Evolutionary conservation across 805 yeast genomes (phyloP).

Genomic region (Candida qinlingensis): DNA sequence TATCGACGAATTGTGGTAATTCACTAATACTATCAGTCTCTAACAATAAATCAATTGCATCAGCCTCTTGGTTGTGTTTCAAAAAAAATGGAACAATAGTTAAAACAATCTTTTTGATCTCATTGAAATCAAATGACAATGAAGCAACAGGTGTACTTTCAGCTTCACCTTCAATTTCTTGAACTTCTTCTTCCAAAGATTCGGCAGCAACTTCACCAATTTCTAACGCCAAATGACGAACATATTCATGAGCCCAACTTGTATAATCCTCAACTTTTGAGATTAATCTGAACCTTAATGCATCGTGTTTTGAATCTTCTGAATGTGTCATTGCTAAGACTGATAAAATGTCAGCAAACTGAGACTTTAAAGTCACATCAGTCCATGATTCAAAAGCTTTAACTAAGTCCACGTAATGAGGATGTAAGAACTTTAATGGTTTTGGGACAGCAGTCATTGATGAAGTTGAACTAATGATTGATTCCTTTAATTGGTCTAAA

Average conservation of each 20-base stretch:
- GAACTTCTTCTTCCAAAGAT: slow-evolving; percentile 35
- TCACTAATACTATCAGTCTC: slow-evolving; percentile 87
- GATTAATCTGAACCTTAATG: slow-evolving; percentile 71
- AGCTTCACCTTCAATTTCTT: slow-evolving; percentile 12
- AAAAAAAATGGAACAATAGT: slow-evolving; percentile 85
- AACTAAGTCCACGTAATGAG: slow-evolving; percentile 69
- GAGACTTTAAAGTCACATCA: slow-evolving; percentile 39
- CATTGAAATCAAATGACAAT: slow-evolving; percentile 27
- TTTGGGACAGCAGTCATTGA: slow-evolving; percentile 99
- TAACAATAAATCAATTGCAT: slow-evolving; percentile 88
- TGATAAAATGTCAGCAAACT: slow-evolving; percentile 83
- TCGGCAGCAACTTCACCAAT: slow-evolving; percentile 83
- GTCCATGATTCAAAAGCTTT: slow-evolving; percentile 67
- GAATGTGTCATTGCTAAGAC: slow-evolving; percentile 94
- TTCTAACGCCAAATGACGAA: slow-evolving; percentile 92
- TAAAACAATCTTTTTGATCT: slow-evolving; percentile 60
- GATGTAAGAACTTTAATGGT: slow-evolving; percentile 92
- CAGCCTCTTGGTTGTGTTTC: slow-evolving; percentile 96
- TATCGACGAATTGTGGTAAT: slow-evolving; percentile 79
- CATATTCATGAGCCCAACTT: slow-evolving; percentile 97
- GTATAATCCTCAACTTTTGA: slow-evolving; percentile 54
- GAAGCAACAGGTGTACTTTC: slow-evolving; percentile 3
- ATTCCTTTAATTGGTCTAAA: slow-evolving; percentile 65
- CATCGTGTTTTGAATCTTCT: slow-evolving; percentile 72
- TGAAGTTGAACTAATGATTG: slow-evolving; percentile 88